Evolutionary conservation across 2,329 filamentous ascomycete genomes (phyloP).

Genomic region (Penicillium sp.): DNA sequence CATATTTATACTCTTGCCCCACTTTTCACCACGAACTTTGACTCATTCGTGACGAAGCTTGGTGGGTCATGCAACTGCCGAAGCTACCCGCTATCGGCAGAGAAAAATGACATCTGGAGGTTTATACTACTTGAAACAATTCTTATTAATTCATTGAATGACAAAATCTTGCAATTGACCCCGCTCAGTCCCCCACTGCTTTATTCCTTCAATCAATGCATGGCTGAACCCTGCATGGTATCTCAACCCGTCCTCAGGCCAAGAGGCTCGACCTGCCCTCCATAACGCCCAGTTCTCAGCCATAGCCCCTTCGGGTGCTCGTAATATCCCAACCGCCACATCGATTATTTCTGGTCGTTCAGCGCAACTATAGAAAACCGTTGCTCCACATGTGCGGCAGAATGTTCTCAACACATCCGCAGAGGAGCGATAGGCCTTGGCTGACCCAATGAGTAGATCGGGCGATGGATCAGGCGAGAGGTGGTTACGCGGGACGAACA

Average conservation of each 20-base stretch:
- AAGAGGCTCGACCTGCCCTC: slow-evolving; percentile 33
- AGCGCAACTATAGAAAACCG: slow-evolving; percentile 41
- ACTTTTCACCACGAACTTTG: neutral
- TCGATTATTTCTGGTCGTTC: slow-evolving; percentile 41
- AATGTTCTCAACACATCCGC: slow-evolving; percentile 41
- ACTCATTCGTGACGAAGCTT: slow-evolving; percentile 1
- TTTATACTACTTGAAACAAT: neutral
- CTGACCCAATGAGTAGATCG: slow-evolving; percentile 35
- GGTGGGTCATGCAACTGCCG: slow-evolving; percentile 8
- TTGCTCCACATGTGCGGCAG: slow-evolving; percentile 49
- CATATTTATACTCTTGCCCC: neutral
- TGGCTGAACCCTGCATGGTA: slow-evolving; percentile 22
- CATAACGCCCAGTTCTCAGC: slow-evolving; percentile 48
- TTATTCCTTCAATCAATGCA: slow-evolving; percentile 19
- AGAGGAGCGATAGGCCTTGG: slow-evolving; percentile 42
- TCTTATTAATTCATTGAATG: neutral
- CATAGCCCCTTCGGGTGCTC: slow-evolving; percentile 40
- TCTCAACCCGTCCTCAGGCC: slow-evolving; percentile 16
- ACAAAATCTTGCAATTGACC: slow-evolving; percentile 16
- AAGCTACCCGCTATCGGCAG: slow-evolving; percentile 6
- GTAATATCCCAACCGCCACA: slow-evolving; percentile 45
- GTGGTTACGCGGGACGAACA: slow-evolving; percentile 39
- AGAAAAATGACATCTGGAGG: neutral
- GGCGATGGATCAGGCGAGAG: slow-evolving; percentile 30
- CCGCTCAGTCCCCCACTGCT: slow-evolving; percentile 19